Conservation (phyloP, 75 land plant genomes). For the Picea sitchensis region DNA sequence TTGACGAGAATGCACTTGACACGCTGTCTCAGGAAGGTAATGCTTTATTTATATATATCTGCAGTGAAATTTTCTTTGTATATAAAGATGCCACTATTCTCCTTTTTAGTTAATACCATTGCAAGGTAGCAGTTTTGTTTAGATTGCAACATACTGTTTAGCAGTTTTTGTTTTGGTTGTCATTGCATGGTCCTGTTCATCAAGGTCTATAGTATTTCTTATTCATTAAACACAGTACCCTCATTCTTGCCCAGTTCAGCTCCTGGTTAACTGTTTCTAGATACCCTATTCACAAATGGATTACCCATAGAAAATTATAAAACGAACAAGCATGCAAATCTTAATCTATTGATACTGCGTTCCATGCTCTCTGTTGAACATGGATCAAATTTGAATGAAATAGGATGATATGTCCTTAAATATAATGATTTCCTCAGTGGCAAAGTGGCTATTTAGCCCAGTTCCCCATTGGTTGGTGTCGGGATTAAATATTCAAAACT, state of each 20-base stretch:
- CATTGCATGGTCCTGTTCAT: background rate
- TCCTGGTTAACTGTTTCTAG: background rate
- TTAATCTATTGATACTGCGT: background rate
- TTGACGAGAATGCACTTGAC: slow-evolving; percentile 40
- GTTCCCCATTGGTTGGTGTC: too few relatives aligned
- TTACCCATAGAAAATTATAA: background rate
- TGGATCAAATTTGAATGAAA: too few relatives aligned
- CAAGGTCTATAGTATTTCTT: background rate
- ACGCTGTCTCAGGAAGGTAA: slow-evolving; percentile 77
- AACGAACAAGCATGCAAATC: background rate
- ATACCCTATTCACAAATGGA: background rate
- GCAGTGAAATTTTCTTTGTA: too few relatives aligned
- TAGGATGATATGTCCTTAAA: too few relatives aligned
- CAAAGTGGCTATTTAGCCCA: too few relatives aligned
- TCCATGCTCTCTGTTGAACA: too few relatives aligned
- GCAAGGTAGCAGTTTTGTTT: too few relatives aligned
- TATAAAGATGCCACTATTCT: background rate
- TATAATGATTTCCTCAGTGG: too few relatives aligned
- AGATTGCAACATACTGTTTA: background rate
- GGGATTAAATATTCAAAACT: too few relatives aligned
- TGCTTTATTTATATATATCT: background rate
- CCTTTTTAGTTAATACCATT: background rate
- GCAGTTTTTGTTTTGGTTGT: background rate
- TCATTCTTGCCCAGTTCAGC: background rate
- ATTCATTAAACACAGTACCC: background rate